Evolutionary conservation across 2,329 filamentous ascomycete genomes (phyloP).

Genomic region (Paraconiothyrium brasiliense): DNA sequence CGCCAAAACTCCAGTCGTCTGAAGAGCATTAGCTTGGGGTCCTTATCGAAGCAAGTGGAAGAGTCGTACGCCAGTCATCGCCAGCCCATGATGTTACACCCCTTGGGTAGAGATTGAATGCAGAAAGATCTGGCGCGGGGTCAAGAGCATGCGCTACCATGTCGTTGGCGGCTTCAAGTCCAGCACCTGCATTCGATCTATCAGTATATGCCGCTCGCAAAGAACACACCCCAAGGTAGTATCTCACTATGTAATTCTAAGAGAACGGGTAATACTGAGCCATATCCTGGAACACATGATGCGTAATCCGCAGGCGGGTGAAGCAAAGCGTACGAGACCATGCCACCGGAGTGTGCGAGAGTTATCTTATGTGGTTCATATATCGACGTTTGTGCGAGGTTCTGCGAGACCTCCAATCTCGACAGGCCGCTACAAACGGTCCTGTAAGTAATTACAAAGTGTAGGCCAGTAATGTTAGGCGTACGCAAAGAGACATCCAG

Average conservation of each 20-base stretch:
- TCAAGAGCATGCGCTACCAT: slow-evolving; percentile 60
- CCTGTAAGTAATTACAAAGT: slow-evolving; percentile 40
- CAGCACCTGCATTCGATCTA: slow-evolving; percentile 52
- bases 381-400: slow-evolving; percentile 35
- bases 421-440: slow-evolving; percentile 21
- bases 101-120: slow-evolving; percentile 64
- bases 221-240: background rate
- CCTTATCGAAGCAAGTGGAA: background rate
- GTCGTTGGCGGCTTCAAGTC: slow-evolving; percentile 62
- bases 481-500: slow-evolving; percentile 44
- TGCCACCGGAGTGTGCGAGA: slow-evolving; percentile 62
- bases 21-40: slow-evolving; percentile 15
- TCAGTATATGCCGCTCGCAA: background rate
- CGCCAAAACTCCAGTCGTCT: slow-evolving; percentile 65
- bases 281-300: slow-evolving; percentile 31
- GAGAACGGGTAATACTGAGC: slow-evolving; percentile 57
- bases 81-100: slow-evolving; percentile 68
- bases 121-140: slow-evolving; percentile 60
- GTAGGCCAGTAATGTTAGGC: slow-evolving; percentile 35
- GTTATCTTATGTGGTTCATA: slow-evolving; percentile 63
- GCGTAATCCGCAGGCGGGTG: slow-evolving; percentile 60
- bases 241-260: slow-evolving; percentile 58
- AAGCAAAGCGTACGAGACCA: slow-evolving; percentile 66
- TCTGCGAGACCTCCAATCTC: slow-evolving; percentile 37
- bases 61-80: slow-evolving; percentile 65